Conservation (phyloP, 2,329 filamentous ascomycete genomes). For the Proliferodiscus dingleyae region DNA sequence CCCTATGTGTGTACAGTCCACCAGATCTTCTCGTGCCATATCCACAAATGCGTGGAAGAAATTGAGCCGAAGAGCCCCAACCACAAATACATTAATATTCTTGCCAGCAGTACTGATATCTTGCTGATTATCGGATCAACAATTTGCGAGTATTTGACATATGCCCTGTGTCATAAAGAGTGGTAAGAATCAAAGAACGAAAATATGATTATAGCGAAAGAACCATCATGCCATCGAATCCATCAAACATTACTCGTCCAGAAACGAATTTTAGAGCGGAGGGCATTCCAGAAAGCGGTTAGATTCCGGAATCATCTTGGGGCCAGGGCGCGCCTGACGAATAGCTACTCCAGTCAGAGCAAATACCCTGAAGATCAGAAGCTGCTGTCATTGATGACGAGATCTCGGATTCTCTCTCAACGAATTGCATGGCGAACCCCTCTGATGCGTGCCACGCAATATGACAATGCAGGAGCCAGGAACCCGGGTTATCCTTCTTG, state of each 20-base stretch:
- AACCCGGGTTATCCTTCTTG: constrained; percentile 31
- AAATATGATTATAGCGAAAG: no score
- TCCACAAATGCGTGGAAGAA: no score
- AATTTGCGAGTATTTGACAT: no score
- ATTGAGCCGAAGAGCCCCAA: no score
- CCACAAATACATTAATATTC: no score
- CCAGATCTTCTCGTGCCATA: neutral
- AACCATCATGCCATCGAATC: no score
- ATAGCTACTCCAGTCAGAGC: constrained; percentile 22
- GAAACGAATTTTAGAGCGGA: neutral
- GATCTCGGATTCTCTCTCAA: constrained; percentile 34
- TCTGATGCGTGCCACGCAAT: constrained; percentile 49
- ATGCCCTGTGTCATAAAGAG: no score
- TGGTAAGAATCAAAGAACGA: no score
- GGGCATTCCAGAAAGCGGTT: neutral
- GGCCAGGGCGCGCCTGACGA: constrained; percentile 8
- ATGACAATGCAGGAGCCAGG: constrained; percentile 34
- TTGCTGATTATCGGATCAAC: no score
- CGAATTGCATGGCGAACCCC: constrained; percentile 48
- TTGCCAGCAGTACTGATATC: no score
- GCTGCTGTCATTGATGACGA: constrained; percentile 14
- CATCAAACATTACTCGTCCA: no score
- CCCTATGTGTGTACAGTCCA: neutral
- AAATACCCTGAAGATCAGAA: constrained; percentile 17
- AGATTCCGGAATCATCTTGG: constrained; percentile 29